These are phyloP conservation scores for Tetracentron sinense DNA, from an alignment of 164 flowering plant genomes.

Conservation along the genomic window DNA sequence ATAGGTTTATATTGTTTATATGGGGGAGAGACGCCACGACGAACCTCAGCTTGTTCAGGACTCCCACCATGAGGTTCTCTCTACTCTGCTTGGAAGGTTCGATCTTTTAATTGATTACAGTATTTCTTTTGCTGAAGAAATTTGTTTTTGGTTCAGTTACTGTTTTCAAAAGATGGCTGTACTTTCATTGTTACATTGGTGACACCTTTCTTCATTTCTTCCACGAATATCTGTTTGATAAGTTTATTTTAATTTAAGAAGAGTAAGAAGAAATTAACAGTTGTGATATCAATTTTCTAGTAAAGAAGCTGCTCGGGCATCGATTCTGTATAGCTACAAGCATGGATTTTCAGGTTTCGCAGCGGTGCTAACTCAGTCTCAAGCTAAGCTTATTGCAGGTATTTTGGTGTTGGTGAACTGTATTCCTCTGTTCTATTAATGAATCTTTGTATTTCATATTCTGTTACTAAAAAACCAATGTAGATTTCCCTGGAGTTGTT, in stretches of 20 bases:
- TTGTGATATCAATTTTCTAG: too few species aligned
- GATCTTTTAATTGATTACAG: not conserved
- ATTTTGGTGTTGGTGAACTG: conserved; percentile 1
- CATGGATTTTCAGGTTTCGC: conserved; percentile 61
- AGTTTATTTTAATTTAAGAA: too few species aligned
- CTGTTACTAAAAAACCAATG: not conserved
- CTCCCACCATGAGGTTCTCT: conserved; percentile 36
- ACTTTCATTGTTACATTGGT: too few species aligned
- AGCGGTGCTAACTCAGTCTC: conserved; percentile 36
- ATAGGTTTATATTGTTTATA: conserved; percentile 46
- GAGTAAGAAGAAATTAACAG: too few species aligned
- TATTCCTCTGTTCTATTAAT: not conserved
- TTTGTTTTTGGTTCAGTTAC: too few species aligned
- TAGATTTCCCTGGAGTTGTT: conserved; percentile 42
- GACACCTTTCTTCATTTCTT: too few species aligned
- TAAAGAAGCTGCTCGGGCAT: conserved; percentile 30
- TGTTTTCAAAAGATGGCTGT: too few species aligned
- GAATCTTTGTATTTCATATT: not conserved
- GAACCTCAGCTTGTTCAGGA: conserved; percentile 31
- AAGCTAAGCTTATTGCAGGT: conserved; percentile 46
- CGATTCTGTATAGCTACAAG: conserved; percentile 42
- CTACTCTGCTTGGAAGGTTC: conserved; percentile 38
- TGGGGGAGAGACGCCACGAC: conserved; percentile 32
- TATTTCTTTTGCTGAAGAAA: too few species aligned
- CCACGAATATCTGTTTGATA: too few species aligned